Conservation (phyloP, 2,329 filamentous ascomycete genomes). For the Claviceps arundinis region DNA sequence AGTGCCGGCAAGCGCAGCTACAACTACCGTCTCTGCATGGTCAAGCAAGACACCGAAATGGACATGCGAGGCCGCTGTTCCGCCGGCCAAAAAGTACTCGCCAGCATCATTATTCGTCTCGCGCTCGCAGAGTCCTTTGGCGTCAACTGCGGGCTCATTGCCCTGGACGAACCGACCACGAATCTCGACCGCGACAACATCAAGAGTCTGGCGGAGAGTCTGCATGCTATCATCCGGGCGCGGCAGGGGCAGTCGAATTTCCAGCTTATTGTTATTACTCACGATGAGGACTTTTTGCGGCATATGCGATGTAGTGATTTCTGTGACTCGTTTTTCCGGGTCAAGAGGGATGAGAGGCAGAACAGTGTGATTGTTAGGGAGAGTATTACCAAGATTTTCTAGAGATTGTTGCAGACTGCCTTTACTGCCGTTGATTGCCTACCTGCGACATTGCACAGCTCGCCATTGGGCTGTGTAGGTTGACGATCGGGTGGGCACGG, state of each 20-base stretch:
- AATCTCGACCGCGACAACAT: slow-evolving; percentile 96
- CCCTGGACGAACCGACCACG: slow-evolving; percentile 92
- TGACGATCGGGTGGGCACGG: no score
- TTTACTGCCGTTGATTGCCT: no score
- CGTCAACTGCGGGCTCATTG: slow-evolving; percentile 88
- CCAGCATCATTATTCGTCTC: slow-evolving; percentile 92
- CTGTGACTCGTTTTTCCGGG: slow-evolving; percentile 80
- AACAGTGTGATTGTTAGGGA: slow-evolving; percentile 74
- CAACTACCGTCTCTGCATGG: slow-evolving; percentile 97
- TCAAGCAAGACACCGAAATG: slow-evolving; percentile 95
- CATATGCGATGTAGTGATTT: slow-evolving; percentile 93
- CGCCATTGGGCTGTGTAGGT: no score
- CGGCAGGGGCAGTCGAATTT: slow-evolving; percentile 85
- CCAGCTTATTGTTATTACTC: slow-evolving; percentile 95
- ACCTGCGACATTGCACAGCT: no score
- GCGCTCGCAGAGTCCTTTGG: slow-evolving; percentile 95
- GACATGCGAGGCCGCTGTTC: slow-evolving; percentile 98
- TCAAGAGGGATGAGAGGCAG: slow-evolving; percentile 70
- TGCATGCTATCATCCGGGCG: slow-evolving; percentile 76
- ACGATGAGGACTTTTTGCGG: slow-evolving; percentile 90
- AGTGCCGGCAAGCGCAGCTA: slow-evolving; percentile 64
- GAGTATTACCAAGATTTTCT: slow-evolving; percentile 39
- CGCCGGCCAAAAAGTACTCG: slow-evolving; percentile 90
- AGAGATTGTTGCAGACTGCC: no score
- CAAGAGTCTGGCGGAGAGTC: slow-evolving; percentile 66